phyloP scores from a whole-genome alignment of 2,329 filamentous ascomycete species.

The Colletotrichum navitas region DNA sequence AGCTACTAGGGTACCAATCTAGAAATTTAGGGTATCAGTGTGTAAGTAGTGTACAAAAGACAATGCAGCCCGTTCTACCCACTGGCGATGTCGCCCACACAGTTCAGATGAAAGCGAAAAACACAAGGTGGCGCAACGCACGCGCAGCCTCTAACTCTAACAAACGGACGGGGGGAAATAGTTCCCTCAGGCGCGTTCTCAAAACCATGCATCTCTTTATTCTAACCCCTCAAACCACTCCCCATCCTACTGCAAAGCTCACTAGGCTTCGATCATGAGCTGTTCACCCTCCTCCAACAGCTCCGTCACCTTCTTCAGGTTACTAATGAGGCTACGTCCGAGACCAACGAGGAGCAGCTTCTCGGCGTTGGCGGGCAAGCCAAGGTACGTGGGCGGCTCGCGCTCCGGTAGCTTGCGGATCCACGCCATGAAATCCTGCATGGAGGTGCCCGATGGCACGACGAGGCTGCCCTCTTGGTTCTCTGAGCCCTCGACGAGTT shows the following conservation, averaged over 20 bases:
- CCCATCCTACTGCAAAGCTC: not conserved
- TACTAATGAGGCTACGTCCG: conserved; percentile 85
- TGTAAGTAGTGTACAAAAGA: conserved; percentile 10
- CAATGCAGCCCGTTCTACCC: not conserved
- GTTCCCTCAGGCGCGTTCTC: not conserved
- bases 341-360: conserved; percentile 92
- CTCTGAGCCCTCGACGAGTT: conserved; percentile 78
- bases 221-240: not conserved
- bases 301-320: conserved; percentile 86
- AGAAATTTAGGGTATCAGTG: conserved; percentile 16
- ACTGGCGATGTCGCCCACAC: not conserved
- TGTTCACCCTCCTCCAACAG: conserved; percentile 95
- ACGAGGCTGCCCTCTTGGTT: conserved; percentile 73
- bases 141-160: not conserved
- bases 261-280: conserved; percentile 76
- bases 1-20: not conserved
- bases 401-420: conserved; percentile 92
- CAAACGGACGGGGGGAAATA: not conserved
- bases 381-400: conserved; percentile 95
- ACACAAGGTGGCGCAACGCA: not conserved
- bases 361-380: conserved; percentile 94
- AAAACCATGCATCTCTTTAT: not conserved
- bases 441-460: conserved; percentile 83
- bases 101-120: not conserved
- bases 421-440: conserved; percentile 91